Evolutionary conservation across 345 rosid genomes (phyloP), one percentile per base, ranked within the genome.

Genomic region (Corchorus capsularis): DNA sequence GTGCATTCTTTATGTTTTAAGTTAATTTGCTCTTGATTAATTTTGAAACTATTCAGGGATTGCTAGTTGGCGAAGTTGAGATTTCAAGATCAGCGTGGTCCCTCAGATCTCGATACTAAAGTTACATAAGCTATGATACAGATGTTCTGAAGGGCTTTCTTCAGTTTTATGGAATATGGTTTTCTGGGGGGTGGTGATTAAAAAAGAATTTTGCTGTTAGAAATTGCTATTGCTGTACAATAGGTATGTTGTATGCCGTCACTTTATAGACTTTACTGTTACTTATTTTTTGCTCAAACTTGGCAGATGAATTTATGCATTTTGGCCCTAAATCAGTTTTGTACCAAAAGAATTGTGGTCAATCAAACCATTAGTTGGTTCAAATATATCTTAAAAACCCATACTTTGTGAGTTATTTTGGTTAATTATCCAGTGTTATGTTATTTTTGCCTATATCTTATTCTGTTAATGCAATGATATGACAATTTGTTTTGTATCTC

Each of bases 181-280:
- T 79, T 67, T 52, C 71, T 55, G 62, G 72, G 77, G 70, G 63
- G 41, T 50, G 27, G 52, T 80, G 46, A 75, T 41, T 61, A 74
- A 77, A 52, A 70, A 65, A 63, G 69, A 52, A 70, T 11, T 64
- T 75, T 62, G 68, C 75, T 35, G 55, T 45, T 76, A 77, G 76
- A 71, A 61, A 39, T 56, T 76, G 46, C 64, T 50, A 54, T 45
- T 27, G 59, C 70, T 79, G 70, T 76, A 9, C 37, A 22, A 46
- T 75, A 73, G 85, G 86, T 81, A 71, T 68, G 56, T 69, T 32
- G 22, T 11, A 53, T 10, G 32, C 12, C 72, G 41, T 47, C 50
- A 15, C 9, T 49, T 14, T 68, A 32, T 16, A 2, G 72, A 16
- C 45, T 50, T 68, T 68, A 7, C 1, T 22, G 57, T 15, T 49